These are phyloP conservation scores for Chlamydomonas applanata DNA, from an alignment of 139 green algal genomes.

Conservation along the genomic window DNA sequence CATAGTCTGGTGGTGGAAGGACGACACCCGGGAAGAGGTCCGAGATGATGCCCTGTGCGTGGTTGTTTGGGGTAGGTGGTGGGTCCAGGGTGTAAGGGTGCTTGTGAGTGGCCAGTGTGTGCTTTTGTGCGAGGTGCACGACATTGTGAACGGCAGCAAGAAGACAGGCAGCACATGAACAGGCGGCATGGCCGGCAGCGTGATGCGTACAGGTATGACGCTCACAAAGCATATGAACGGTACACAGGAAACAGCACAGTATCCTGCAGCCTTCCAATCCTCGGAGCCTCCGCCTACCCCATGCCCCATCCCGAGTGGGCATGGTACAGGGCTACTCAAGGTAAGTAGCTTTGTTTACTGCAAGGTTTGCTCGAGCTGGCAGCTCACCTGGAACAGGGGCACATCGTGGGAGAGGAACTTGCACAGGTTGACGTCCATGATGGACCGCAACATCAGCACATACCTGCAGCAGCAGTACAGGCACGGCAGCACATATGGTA, in stretches of 20 bases:
- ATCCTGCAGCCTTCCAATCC: no score
- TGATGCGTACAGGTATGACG: no score
- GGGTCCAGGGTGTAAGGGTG: slow-evolving; percentile 30
- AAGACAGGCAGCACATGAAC: not conserved
- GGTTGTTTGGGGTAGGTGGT: slow-evolving; percentile 26
- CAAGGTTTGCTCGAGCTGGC: no score
- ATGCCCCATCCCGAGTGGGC: no score
- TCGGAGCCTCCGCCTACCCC: no score
- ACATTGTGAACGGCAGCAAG: not conserved
- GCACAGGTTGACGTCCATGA: slow-evolving; percentile 65
- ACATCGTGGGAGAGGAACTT: slow-evolving; percentile 81
- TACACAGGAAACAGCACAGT: not conserved
- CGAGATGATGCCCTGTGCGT: slow-evolving; percentile 52
- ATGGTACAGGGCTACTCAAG: no score
- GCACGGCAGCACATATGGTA: no score
- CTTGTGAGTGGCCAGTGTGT: slow-evolving; percentile 5
- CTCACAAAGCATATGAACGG: no score
- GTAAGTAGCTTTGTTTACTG: no score
- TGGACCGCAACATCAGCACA: slow-evolving; percentile 51
- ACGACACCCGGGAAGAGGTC: slow-evolving; percentile 73
- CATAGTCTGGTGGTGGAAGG: slow-evolving; percentile 49
- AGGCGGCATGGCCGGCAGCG: not conserved
- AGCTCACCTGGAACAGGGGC: slow-evolving; percentile 68
- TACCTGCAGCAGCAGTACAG: slow-evolving; percentile 16
- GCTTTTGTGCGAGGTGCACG: not conserved